These are phyloP conservation scores for Eucalyptus microcorys DNA, from an alignment of 345 rosid species.

Conservation along the genomic window DNA sequence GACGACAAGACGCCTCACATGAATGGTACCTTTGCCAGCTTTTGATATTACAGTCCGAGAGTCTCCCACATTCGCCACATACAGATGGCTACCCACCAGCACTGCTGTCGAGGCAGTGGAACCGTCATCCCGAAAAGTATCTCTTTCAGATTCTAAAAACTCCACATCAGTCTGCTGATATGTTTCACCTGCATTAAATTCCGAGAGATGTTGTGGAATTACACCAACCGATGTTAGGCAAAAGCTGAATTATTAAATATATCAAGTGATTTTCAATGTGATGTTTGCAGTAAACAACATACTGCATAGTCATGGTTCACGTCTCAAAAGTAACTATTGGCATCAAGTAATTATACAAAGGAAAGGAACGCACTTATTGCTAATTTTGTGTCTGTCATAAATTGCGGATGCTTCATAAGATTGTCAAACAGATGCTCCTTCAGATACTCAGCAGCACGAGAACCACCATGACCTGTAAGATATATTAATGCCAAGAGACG, in stretches of 20 bases:
- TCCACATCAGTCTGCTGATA: constrained; percentile 81
- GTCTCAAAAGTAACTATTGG: background rate
- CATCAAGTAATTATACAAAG: background rate
- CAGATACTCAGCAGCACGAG: constrained; percentile 93
- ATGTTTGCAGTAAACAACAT: background rate
- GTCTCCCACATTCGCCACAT: constrained; percentile 99
- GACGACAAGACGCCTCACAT: background rate
- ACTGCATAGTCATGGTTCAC: background rate
- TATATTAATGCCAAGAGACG: background rate
- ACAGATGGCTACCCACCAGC: constrained; percentile 78
- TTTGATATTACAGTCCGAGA: constrained; percentile 88
- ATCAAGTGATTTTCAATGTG: background rate
- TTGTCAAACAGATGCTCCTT: constrained; percentile 91
- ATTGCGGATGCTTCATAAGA: constrained; percentile 80
- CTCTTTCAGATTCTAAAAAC: constrained; percentile 78
- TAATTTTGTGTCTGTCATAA: constrained; percentile 60
- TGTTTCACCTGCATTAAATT: constrained; percentile 57
- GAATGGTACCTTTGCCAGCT: constrained; percentile 67
- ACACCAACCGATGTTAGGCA: background rate
- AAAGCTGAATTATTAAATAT: background rate
- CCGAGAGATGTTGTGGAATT: background rate
- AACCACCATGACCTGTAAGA: constrained; percentile 93
- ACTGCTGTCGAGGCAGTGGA: constrained; percentile 98
- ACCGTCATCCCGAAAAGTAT: constrained; percentile 84
- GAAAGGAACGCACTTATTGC: constrained; percentile 55